phyloP scores from a whole-genome alignment of 495 filamentous ascomycete species.

The Penicillium antarcticum region DNA sequence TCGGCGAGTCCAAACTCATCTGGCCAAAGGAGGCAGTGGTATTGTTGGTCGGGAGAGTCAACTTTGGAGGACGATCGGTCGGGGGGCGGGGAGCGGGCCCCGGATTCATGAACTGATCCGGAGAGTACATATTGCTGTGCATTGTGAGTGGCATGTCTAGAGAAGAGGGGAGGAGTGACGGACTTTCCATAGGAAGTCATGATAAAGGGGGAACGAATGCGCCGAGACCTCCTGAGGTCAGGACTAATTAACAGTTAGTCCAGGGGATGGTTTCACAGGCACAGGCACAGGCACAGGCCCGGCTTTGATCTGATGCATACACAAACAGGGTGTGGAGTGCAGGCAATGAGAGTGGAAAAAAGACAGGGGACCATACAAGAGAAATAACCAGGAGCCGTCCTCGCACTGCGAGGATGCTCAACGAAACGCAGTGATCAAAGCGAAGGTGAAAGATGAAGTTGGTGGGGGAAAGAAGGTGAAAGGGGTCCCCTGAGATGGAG shows the following conservation, averaged over 20 bases:
- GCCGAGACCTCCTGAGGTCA: slow-evolving; percentile 28
- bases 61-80: slow-evolving; percentile 68
- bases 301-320: no score
- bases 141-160: not conserved
- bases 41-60: slow-evolving; percentile 63
- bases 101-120: slow-evolving; percentile 90
- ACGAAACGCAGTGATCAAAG: slow-evolving; percentile 2
- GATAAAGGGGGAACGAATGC: slow-evolving; percentile 16
- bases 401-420: slow-evolving; percentile 30
- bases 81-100: slow-evolving; percentile 91
- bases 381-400: slow-evolving; percentile 14
- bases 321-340: no score
- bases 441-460: not conserved
- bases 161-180: slow-evolving; percentile 10
- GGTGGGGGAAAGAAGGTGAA: slow-evolving; percentile 4
- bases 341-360: not conserved
- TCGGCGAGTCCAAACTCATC: slow-evolving; percentile 67
- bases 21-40: slow-evolving; percentile 70
- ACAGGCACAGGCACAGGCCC: no score
- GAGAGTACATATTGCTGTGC: slow-evolving; percentile 54
- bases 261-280: no score
- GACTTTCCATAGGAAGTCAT: slow-evolving; percentile 43
- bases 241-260: no score
- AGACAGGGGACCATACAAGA: not conserved
- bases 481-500: slow-evolving; percentile 8